Evolutionary conservation across 2,329 filamentous ascomycete species (phyloP).

Genomic region (Pseudocercospora eumusae): DNA sequence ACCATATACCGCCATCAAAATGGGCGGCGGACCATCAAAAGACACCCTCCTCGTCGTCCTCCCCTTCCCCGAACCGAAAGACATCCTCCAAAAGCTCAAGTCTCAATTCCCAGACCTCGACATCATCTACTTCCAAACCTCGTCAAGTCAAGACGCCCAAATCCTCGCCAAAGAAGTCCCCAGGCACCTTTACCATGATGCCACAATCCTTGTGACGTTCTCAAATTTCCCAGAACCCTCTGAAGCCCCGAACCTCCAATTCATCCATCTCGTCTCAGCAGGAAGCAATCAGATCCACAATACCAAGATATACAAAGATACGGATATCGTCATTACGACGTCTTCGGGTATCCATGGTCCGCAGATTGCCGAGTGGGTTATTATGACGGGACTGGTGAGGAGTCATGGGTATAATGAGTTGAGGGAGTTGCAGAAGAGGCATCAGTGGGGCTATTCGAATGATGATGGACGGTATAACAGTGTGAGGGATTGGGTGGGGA

Average conservation of each 20-base stretch:
- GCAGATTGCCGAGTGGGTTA: slow-evolving; percentile 67
- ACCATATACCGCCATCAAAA: slow-evolving; percentile 22
- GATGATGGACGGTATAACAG: slow-evolving; percentile 20
- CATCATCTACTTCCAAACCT: slow-evolving; percentile 16
- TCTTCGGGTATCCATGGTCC: slow-evolving; percentile 62
- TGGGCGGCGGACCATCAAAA: slow-evolving; percentile 42
- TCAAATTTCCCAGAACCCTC: slow-evolving; percentile 46
- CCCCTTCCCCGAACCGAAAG: slow-evolving; percentile 42
- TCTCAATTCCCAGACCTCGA: slow-evolving; percentile 29
- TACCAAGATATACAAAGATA: slow-evolving; percentile 56
- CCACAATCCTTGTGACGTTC: slow-evolving; percentile 53
- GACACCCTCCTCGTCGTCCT: slow-evolving; percentile 39
- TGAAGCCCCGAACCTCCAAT: slow-evolving; percentile 45
- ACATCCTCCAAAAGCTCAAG: slow-evolving; percentile 45
- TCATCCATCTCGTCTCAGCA: slow-evolving; percentile 61
- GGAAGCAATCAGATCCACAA: slow-evolving; percentile 57
- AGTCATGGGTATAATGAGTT: slow-evolving; percentile 57
- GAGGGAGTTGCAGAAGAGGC: slow-evolving; percentile 61
- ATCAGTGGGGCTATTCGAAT: slow-evolving; percentile 51
- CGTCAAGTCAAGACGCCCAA: slow-evolving; percentile 16
- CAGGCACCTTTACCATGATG: slow-evolving; percentile 45
- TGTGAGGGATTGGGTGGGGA: slow-evolving; percentile 59
- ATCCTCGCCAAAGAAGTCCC: slow-evolving; percentile 23
- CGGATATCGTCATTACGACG: slow-evolving; percentile 56
- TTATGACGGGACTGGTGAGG: slow-evolving; percentile 62